These are phyloP conservation scores for Trichoderma sp. DNA, from an alignment of 2,329 filamentous ascomycete genomes.

Conservation along the genomic window DNA sequence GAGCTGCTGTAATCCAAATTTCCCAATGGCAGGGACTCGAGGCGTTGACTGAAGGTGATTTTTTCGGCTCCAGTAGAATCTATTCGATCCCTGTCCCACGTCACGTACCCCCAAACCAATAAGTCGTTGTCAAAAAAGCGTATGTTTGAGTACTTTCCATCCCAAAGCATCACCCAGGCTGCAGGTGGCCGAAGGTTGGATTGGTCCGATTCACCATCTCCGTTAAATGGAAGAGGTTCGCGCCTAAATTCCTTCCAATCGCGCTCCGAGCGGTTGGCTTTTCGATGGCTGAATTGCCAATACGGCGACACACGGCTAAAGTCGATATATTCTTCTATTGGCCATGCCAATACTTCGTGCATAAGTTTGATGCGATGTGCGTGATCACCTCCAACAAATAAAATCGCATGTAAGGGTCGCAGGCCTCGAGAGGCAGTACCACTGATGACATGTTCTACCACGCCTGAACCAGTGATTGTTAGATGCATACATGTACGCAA, in stretches of 20 bases:
- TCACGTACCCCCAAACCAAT: conserved; percentile 19
- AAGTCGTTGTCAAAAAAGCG: neutral
- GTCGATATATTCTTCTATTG: neutral
- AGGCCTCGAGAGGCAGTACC: neutral
- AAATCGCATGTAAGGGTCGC: neutral
- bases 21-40: neutral
- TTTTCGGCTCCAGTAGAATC: neutral
- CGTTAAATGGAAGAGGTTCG: neutral
- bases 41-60: neutral
- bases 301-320: neutral
- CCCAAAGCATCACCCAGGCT: neutral
- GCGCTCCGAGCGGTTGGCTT: neutral
- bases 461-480: neutral
- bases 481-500: neutral
- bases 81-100: conserved; percentile 22
- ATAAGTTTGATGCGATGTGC: neutral
- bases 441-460: neutral
- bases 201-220: neutral
- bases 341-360: neutral
- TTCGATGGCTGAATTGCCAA: neutral
- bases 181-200: neutral
- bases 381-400: neutral
- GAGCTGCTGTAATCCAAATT: neutral
- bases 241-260: neutral
- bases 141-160: neutral